A percentile compares a stretch with the other conserved stretches of the same genome.
phyloP scores from a whole-genome alignment of 148 eudicot species.

The Drosera capensis region DNA sequence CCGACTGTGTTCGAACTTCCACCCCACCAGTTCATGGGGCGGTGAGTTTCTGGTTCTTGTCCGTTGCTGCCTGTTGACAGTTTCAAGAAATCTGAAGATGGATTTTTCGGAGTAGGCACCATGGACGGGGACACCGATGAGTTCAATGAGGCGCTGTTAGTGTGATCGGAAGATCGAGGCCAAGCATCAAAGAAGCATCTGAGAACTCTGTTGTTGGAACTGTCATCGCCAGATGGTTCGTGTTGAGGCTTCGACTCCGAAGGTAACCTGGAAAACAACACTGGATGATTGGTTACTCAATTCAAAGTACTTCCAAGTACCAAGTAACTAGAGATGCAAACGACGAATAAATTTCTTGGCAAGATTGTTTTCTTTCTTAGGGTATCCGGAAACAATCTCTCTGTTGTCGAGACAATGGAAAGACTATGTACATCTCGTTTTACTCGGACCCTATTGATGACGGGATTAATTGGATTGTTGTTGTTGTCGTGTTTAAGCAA shows the following conservation, averaged over 20 bases:
- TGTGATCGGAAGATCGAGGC: conserved; percentile 30
- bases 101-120: conserved; percentile 29
- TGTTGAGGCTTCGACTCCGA: conserved; percentile 19
- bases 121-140: conserved; percentile 39
- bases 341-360: no score
- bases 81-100: conserved; percentile 49
- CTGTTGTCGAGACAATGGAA: no score
- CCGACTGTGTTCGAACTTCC: conserved; percentile 45
- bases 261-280: conserved; percentile 17
- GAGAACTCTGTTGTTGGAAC: conserved; percentile 25
- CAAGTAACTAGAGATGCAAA: no score
- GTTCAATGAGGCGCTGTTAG: conserved; percentile 6
- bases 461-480: no score
- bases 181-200: conserved; percentile 70
- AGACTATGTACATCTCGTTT: no score
- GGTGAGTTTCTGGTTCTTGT: conserved; percentile 8
- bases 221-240: conserved; percentile 18
- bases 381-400: no score
- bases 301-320: no score
- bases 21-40: conserved; percentile 20
- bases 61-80: conserved; percentile 33
- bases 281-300: neutral
- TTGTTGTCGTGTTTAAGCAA: no score
- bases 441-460: no score
- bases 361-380: no score